These are phyloP conservation scores for Sclerotinia glacialis DNA, from an alignment of 2,329 filamentous ascomycete genomes.

Conservation along the genomic window DNA sequence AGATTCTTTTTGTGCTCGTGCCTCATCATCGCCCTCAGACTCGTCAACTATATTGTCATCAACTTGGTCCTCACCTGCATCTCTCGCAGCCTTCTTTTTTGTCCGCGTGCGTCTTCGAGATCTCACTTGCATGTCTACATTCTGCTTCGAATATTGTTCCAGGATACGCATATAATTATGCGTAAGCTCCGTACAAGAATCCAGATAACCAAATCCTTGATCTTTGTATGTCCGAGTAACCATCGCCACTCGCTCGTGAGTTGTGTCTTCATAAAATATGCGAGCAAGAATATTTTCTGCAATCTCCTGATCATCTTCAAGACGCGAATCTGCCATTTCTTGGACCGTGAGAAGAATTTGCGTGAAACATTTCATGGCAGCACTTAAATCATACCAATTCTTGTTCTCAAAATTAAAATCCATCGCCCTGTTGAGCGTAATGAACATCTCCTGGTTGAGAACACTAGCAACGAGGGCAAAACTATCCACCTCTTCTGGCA, in stretches of 20 bases:
- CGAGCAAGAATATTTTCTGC: conserved; percentile 95
- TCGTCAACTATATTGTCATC: conserved; percentile 54
- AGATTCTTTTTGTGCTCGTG: conserved; percentile 65
- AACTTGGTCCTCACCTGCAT: conserved; percentile 43
- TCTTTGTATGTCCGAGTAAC: conserved; percentile 86
- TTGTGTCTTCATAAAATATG: conserved; percentile 97
- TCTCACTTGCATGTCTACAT: conserved; percentile 87
- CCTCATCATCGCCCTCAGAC: conserved; percentile 73
- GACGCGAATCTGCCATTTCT: conserved; percentile 79
- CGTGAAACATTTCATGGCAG: conserved; percentile 90
- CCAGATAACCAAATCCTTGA: conserved; percentile 89
- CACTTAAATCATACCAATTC: conserved; percentile 80
- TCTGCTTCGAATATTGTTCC: conserved; percentile 91
- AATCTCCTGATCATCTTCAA: conserved; percentile 95
- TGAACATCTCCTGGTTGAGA: conserved; percentile 91
- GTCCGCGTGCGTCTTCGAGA: conserved; percentile 70
- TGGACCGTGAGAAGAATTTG: conserved; percentile 91
- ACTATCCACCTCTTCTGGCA: conserved; percentile 60
- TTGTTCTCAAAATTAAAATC: conserved; percentile 77
- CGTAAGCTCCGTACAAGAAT: conserved; percentile 84
- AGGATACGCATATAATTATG: conserved; percentile 91
- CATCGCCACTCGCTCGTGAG: conserved; percentile 80
- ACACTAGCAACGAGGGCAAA: conserved; percentile 88
- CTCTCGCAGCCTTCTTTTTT: conserved; percentile 65
- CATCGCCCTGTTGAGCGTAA: conserved; percentile 80